Evolutionary conservation across 2,329 filamentous ascomycete species (phyloP).

Genomic region (Iodosphaeria phyllophila): DNA sequence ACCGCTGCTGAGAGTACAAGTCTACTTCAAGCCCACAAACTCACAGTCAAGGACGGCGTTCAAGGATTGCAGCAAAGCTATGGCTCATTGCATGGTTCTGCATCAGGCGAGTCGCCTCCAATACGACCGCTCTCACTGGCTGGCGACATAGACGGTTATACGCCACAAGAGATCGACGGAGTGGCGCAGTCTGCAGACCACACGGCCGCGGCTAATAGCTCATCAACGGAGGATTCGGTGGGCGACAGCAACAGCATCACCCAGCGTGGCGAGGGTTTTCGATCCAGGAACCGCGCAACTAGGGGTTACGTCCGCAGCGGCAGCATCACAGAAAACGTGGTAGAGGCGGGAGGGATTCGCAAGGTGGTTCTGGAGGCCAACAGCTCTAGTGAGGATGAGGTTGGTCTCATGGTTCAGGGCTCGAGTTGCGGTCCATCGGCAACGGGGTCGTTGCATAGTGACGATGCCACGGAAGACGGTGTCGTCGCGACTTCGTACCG

Average conservation of each 20-base stretch:
- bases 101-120: slow-evolving; percentile 7
- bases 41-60: slow-evolving; percentile 42
- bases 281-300: slow-evolving; percentile 6
- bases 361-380: slow-evolving; percentile 58
- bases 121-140: too few relatives aligned
- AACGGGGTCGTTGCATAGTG: too few relatives aligned
- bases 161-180: background rate
- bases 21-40: slow-evolving; percentile 28
- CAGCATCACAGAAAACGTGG: slow-evolving; percentile 58
- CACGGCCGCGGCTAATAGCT: background rate
- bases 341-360: slow-evolving; percentile 51
- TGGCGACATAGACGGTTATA: background rate
- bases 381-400: slow-evolving; percentile 22
- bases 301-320: slow-evolving; percentile 41
- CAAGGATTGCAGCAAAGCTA: slow-evolving; percentile 39
- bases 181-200: background rate
- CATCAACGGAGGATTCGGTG: slow-evolving; percentile 4
- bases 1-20: slow-evolving; percentile 21
- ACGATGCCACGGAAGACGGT: too few relatives aligned
- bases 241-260: slow-evolving; percentile 4
- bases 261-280: slow-evolving; percentile 6
- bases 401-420: slow-evolving; percentile 1
- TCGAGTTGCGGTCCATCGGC: too few relatives aligned
- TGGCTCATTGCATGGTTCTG: slow-evolving; percentile 17
- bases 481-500: too few relatives aligned